phyloP scores from a whole-genome alignment of 176 grass and related monocot genomes.

The Musa beccarii region DNA sequence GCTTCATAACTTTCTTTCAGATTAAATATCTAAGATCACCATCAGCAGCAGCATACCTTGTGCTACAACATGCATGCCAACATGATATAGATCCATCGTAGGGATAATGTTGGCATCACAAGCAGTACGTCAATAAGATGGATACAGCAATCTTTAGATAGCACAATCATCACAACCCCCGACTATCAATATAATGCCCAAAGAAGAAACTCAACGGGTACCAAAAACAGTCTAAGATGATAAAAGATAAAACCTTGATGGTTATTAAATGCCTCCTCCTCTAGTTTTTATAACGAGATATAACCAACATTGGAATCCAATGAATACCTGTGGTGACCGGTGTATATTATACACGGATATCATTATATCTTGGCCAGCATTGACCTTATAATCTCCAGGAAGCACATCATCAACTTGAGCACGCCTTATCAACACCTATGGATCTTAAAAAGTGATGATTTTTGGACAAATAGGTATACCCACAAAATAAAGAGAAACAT shows the following conservation, averaged over 20 bases:
- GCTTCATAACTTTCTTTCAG: background rate
- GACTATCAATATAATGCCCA: background rate
- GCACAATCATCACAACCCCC: too few species aligned
- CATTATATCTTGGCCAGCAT: constrained; percentile 90
- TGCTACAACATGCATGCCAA: background rate
- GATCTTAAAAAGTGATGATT: constrained; percentile 9
- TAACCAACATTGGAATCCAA: background rate
- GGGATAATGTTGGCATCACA: background rate
- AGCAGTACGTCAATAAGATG: background rate
- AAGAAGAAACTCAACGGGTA: background rate
- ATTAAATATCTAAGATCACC: background rate
- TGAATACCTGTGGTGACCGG: constrained; percentile 62
- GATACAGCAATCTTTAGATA: background rate
- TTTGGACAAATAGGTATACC: background rate
- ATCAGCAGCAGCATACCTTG: background rate
- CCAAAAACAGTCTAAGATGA: background rate
- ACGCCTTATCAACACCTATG: constrained; percentile 76
- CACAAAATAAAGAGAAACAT: constrained; percentile 28
- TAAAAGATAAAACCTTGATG: background rate
- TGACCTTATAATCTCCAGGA: constrained; percentile 89
- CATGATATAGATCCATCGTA: background rate
- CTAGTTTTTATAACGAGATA: background rate
- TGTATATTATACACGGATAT: constrained; percentile 99
- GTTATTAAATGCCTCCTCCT: background rate
- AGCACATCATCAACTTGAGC: constrained; percentile 79